Evolutionary conservation across 2,329 filamentous ascomycete genomes (phyloP).

Genomic region (Mollisia scopiformis): DNA sequence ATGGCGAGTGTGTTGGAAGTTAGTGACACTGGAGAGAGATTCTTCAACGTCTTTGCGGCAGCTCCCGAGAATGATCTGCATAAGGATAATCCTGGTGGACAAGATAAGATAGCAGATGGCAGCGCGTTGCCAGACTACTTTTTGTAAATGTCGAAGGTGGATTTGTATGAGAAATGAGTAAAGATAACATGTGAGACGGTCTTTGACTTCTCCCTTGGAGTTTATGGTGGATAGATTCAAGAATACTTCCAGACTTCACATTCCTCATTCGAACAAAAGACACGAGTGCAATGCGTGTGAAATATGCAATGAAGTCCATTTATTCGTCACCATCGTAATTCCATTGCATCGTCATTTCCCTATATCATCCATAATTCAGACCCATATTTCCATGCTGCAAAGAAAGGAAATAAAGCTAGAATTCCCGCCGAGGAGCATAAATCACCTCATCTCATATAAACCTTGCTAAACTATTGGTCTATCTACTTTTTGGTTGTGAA

Average conservation of each 20-base stretch:
- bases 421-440: neutral
- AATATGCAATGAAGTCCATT: neutral
- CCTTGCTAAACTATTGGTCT: neutral
- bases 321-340: neutral
- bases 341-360: neutral
- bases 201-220: neutral
- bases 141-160: slow-evolving; percentile 48
- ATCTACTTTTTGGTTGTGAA: neutral
- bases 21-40: slow-evolving; percentile 87
- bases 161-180: slow-evolving; percentile 5
- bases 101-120: slow-evolving; percentile 70
- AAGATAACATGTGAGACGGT: neutral
- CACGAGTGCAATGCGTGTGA: neutral
- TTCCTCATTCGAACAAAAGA: neutral
- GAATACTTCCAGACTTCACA: neutral
- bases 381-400: neutral
- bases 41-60: slow-evolving; percentile 97
- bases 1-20: slow-evolving; percentile 97
- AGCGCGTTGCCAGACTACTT: slow-evolving; percentile 72
- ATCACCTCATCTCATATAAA: neutral
- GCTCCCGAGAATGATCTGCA: slow-evolving; percentile 94
- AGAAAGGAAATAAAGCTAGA: neutral
- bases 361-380: neutral
- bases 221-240: neutral
- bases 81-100: slow-evolving; percentile 77